phyloP scores from a whole-genome alignment of 306 rosid genomes.

The Phaseolus lunatus region DNA sequence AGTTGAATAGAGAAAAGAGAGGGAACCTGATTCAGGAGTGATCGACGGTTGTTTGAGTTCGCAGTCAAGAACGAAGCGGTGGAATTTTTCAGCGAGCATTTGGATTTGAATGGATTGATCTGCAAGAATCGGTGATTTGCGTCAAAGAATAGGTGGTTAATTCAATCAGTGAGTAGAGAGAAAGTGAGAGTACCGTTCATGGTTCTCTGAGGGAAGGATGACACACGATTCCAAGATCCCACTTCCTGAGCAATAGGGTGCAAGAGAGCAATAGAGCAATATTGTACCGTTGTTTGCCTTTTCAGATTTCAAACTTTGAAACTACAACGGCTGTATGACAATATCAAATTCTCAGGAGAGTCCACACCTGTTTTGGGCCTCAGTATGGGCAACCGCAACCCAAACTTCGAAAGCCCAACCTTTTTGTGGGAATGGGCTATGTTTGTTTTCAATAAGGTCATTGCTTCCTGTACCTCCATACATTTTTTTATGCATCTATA shows the following conservation, averaged over 20 bases:
- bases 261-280: slow-evolving; percentile 12
- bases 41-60: slow-evolving; percentile 49
- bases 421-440: not conserved
- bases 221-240: not conserved
- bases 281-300: not conserved
- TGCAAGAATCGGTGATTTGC: slow-evolving; percentile 39
- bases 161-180: not conserved
- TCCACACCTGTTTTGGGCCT: not conserved
- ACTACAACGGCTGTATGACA: slow-evolving; percentile 35
- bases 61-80: slow-evolving; percentile 43
- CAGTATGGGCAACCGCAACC: not conserved
- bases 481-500: too few relatives aligned
- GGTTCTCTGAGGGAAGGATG: slow-evolving; percentile 33
- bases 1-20: not conserved
- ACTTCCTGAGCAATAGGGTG: slow-evolving; percentile 16
- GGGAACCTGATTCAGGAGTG: slow-evolving; percentile 53
- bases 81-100: slow-evolving; percentile 45
- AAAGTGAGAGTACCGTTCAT: slow-evolving; percentile 57
- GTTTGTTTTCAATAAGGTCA: too few relatives aligned
- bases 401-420: not conserved
- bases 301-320: slow-evolving; percentile 50
- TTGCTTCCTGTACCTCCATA: too few relatives aligned
- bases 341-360: slow-evolving; percentile 8
- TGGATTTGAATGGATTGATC: slow-evolving; percentile 57
- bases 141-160: slow-evolving; percentile 6